Conservation (phyloP, 768 basidiomycete species). For the Cyathus striatus region DNA sequence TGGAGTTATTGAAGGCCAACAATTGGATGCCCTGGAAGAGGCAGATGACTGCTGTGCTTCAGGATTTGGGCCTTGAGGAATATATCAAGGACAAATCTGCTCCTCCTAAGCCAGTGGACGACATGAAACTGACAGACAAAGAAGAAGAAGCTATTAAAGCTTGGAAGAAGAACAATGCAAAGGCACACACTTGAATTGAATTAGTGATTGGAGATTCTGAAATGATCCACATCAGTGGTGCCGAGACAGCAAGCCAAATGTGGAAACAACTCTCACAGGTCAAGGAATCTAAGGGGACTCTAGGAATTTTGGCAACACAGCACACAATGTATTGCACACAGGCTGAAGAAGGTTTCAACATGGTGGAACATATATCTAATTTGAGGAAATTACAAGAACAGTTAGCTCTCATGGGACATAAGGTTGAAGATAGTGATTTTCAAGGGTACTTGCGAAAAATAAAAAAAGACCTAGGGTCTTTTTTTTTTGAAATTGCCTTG, state of each 20-base stretch:
- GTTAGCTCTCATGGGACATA: constrained; percentile 16
- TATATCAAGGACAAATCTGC: constrained; percentile 9
- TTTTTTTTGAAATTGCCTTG: no score
- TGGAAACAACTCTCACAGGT: constrained; percentile 18
- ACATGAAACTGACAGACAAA: constrained; percentile 3
- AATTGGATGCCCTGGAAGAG: constrained; percentile 24
- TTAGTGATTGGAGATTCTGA: constrained; percentile 15
- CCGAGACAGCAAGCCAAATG: constrained; percentile 15
- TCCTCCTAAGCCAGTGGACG: constrained; percentile 12
- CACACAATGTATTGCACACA: constrained; percentile 13
- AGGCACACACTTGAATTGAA: constrained; percentile 15
- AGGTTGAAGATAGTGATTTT: constrained; percentile 21
- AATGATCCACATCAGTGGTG: constrained; percentile 19
- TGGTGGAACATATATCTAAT: constrained; percentile 17
- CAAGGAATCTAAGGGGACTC: constrained; percentile 17
- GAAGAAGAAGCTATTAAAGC: constrained; percentile 8
- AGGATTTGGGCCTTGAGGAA: constrained; percentile 14
- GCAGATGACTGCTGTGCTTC: constrained; percentile 18
- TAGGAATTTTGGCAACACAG: constrained; percentile 16
- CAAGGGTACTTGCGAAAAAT: no score
- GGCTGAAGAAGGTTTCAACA: constrained; percentile 19
- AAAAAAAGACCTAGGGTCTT: no score
- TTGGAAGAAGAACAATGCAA: constrained; percentile 15
- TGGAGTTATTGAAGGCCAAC: constrained; percentile 17
- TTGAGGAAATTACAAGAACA: constrained; percentile 18